phyloP scores from a whole-genome alignment of 495 filamentous ascomycete species.

The Achaetomiella virescens region DNA sequence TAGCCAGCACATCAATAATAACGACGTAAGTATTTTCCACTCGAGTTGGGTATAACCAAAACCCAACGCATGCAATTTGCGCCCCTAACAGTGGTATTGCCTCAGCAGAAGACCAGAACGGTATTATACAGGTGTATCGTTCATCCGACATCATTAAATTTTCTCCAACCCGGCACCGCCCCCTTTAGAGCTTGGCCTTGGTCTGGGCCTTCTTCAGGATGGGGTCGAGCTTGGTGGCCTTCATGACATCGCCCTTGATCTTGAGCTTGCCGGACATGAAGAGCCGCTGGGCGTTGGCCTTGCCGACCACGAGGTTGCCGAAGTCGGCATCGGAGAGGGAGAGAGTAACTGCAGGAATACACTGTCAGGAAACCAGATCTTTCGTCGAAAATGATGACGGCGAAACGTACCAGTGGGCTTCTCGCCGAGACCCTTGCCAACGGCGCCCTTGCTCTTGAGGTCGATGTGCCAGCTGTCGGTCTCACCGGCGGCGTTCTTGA shows the following conservation, averaged over 20 bases:
- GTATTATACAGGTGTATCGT: conserved; percentile 13
- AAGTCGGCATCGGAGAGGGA: conserved; percentile 83
- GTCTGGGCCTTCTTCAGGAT: conserved; percentile 81
- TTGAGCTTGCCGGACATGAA: conserved; percentile 98
- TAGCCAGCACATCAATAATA: not conserved
- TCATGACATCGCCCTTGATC: conserved; percentile 98
- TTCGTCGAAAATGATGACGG: not conserved
- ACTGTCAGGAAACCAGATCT: not conserved
- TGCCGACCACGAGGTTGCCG: conserved; percentile 69
- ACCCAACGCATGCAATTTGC: not conserved
- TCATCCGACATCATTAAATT: conserved; percentile 10
- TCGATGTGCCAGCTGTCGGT: conserved; percentile 90
- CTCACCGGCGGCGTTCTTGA: conserved; percentile 80
- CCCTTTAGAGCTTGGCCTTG: conserved; percentile 73
- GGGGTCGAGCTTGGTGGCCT: conserved; percentile 94
- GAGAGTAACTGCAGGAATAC: conserved; percentile 61
- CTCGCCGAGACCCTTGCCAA: conserved; percentile 66
- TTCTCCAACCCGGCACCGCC: not conserved
- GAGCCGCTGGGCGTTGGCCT: conserved; percentile 87
- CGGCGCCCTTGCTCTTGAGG: conserved; percentile 80
- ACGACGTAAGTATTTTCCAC: not conserved
- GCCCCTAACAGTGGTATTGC: not conserved
- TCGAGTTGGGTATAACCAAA: not conserved
- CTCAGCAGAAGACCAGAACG: not conserved
- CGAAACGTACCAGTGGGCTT: conserved; percentile 71